phyloP scores from a whole-genome alignment of 139 green algal genomes.

The Bryopsis sp. region DNA sequence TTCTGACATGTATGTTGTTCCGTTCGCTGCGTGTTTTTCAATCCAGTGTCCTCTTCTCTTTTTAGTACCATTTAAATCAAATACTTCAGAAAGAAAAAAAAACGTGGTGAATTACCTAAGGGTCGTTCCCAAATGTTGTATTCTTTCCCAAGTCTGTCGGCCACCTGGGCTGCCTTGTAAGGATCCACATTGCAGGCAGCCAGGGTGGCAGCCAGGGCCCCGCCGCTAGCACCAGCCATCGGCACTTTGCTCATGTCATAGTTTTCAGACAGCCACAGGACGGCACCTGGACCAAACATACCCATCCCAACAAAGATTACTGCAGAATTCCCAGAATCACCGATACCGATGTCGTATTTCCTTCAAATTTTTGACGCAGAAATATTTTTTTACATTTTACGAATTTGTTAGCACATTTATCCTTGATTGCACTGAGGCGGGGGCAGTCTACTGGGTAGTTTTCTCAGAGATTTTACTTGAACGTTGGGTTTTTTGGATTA shows the following conservation, averaged over 20 bases:
- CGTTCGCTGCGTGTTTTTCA: not conserved
- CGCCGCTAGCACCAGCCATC: slow-evolving; percentile 8
- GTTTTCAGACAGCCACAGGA: slow-evolving; percentile 17
- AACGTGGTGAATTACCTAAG: not conserved
- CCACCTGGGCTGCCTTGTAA: not conserved
- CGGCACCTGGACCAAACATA: not conserved
- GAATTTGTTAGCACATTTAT: too few species aligned
- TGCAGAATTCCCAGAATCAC: too few species aligned
- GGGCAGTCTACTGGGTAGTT: too few species aligned
- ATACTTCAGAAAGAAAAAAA: not conserved
- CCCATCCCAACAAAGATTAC: too few species aligned
- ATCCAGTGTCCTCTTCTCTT: not conserved
- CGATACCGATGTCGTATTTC: too few species aligned
- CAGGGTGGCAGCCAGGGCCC: slow-evolving; percentile 17
- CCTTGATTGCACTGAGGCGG: too few species aligned
- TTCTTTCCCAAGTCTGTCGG: not conserved
- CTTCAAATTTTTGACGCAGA: too few species aligned
- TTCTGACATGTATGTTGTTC: not conserved
- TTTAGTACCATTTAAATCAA: not conserved
- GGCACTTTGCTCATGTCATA: slow-evolving; percentile 1
- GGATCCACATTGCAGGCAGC: slow-evolving; percentile 4
- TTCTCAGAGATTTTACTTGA: too few species aligned
- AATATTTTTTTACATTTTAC: too few species aligned
- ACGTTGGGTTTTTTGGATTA: too few species aligned
- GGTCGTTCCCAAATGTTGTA: slow-evolving; percentile 12